Conservation (phyloP, 2,329 filamentous ascomycete species). For the Colletotrichum cordylinicola region DNA sequence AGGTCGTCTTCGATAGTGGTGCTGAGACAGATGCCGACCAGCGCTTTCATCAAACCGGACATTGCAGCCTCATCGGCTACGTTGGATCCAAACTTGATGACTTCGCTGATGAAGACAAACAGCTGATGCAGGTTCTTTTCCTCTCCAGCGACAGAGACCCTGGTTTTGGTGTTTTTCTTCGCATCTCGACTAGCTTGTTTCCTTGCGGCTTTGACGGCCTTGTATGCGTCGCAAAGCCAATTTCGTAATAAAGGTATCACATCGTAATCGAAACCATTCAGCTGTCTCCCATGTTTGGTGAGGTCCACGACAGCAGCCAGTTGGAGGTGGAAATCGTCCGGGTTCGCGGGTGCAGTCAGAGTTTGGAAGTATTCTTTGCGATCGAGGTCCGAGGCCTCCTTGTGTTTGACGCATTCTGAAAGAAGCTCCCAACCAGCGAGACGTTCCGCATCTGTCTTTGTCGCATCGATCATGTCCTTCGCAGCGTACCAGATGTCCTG, state of each 20-base stretch:
- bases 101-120: constrained; percentile 69
- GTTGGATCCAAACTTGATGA: constrained; percentile 79
- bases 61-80: constrained; percentile 68
- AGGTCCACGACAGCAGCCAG: constrained; percentile 68
- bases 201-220: constrained; percentile 56
- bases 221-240: constrained; percentile 65
- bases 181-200: constrained; percentile 49
- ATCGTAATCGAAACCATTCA: constrained; percentile 72
- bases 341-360: constrained; percentile 58
- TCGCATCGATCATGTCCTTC: constrained; percentile 67
- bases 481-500: constrained; percentile 70
- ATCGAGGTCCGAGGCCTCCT: constrained; percentile 69
- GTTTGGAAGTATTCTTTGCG: constrained; percentile 70
- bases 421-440: constrained; percentile 70
- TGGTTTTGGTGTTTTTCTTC: constrained; percentile 44
- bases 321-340: constrained; percentile 71
- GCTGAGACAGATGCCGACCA: constrained; percentile 71
- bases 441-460: constrained; percentile 59
- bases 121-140: constrained; percentile 68
- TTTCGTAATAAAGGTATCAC: constrained; percentile 65
- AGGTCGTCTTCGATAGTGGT: constrained; percentile 71
- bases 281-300: constrained; percentile 64
- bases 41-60: constrained; percentile 63
- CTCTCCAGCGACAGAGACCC: constrained; percentile 49
- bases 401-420: constrained; percentile 68